Percentiles rank a stretch among this genome's conserved stretches.
These are phyloP conservation scores for Wickerhamomyces hampshirensis DNA, from an alignment of 805 yeast species.

Conservation along the genomic window DNA sequence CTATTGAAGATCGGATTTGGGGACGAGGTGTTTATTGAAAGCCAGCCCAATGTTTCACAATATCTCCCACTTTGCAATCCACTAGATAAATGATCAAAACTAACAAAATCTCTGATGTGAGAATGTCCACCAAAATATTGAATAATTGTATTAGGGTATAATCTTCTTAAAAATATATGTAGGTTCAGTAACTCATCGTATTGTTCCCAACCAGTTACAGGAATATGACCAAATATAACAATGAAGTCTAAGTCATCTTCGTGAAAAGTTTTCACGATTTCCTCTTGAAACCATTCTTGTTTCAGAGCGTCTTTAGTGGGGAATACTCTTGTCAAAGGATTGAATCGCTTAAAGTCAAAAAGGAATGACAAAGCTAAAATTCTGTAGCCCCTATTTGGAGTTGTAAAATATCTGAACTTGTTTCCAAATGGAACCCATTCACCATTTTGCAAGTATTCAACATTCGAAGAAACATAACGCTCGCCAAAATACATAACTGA, in stretches of 20 bases:
- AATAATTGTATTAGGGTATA: constrained; percentile 58
- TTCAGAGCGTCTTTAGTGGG: constrained; percentile 50
- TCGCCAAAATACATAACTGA: constrained; percentile 58
- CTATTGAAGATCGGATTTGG: constrained; percentile 41
- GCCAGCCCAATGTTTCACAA: constrained; percentile 90
- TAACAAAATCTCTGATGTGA: constrained; percentile 80
- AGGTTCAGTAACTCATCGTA: constrained; percentile 29
- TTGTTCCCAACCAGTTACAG: constrained; percentile 42
- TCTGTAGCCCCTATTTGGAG: constrained; percentile 45
- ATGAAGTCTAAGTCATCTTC: constrained; percentile 55
- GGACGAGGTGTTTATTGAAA: constrained; percentile 44
- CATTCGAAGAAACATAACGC: constrained; percentile 67
- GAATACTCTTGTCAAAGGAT: constrained; percentile 57
- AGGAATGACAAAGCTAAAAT: constrained; percentile 73
- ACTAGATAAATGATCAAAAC: constrained; percentile 59
- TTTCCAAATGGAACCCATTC: constrained; percentile 62
- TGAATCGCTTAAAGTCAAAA: constrained; percentile 66
- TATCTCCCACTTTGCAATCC: constrained; percentile 92
- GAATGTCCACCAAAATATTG: constrained; percentile 95
- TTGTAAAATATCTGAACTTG: constrained; percentile 57
- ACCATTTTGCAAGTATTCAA: constrained; percentile 47
- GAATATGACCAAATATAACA: constrained; percentile 76
- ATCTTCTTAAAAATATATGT: constrained; percentile 43
- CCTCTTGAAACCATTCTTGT: constrained; percentile 57
- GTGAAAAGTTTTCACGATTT: constrained; percentile 30